Conservation (phyloP, 495 filamentous ascomycete genomes). For the Hyaloscypha hepaticicola region DNA sequence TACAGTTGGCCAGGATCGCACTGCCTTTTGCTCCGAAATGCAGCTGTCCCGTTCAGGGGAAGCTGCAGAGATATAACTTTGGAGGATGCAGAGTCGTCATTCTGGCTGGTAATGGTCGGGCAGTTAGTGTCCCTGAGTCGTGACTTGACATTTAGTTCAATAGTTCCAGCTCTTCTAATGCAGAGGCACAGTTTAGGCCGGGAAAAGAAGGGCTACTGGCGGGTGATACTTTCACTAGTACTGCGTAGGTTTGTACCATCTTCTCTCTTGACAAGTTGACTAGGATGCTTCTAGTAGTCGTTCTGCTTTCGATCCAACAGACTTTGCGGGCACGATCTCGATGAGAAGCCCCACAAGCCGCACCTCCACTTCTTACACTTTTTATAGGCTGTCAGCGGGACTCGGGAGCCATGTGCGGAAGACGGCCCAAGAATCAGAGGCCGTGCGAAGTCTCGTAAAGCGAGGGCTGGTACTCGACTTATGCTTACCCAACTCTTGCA, state of each 20-base stretch:
- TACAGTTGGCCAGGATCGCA: background rate
- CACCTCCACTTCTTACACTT: constrained; percentile 12
- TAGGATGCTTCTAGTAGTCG: background rate
- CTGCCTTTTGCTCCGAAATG: constrained; percentile 15
- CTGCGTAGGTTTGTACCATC: no score
- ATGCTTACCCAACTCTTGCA: background rate
- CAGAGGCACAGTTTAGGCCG: constrained; percentile 12
- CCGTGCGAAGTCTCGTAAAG: background rate
- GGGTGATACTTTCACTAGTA: background rate
- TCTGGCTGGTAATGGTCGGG: background rate
- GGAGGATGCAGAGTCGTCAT: background rate
- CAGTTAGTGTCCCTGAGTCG: constrained; percentile 10
- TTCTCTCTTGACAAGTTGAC: background rate
- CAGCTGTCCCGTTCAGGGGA: constrained; percentile 17
- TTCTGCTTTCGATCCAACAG: background rate
- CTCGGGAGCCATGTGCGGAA: constrained; percentile 7
- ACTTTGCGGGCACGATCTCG: constrained; percentile 1
- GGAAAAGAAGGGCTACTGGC: background rate
- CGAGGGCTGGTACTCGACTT: background rate
- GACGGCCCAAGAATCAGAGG: constrained; percentile 3
- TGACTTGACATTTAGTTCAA: constrained; percentile 3
- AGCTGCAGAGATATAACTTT: background rate
- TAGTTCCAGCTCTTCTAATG: constrained; percentile 1
- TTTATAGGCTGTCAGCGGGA: constrained; percentile 8
- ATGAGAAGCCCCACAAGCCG: background rate